Base-by-base conservation (phyloP, 2,329 filamentous ascomycete species). In the Incumbomyces delicatus region DNA sequence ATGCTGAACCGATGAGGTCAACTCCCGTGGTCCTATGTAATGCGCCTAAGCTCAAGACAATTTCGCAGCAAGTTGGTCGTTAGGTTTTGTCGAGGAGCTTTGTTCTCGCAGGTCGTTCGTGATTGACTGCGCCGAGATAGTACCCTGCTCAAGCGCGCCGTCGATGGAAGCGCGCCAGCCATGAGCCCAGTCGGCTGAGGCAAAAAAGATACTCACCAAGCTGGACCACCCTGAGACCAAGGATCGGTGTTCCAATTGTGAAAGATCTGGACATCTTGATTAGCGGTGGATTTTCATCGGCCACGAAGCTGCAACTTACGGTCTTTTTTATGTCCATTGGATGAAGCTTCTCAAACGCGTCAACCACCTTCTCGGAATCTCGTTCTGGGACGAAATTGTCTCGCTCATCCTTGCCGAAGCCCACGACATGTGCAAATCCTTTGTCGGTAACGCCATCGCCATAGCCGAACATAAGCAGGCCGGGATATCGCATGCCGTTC, bases 211-310 rank as follows among this genome's bases (percentile, higher is more conserved):
- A n/a, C n/a, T n/a, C 46, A 61, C 46, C 46, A 57, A 2, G 33
- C 33, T 4, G 33, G 33, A 17, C 33, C 33, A 17, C 33, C 33
- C 16, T 17, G 33, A 4, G 33, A 35, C 33, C 41, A 48, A 18
- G 46, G 46, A 37, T 74, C 70, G 39, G 66, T 67, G 11, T 58
- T 63, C 71, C 71, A 74, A 45, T 73, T 72, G 37, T 74, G 70
- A 33, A 72, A 73, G 0, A 72, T 66, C 60, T 60, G 30, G 13
- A 12, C 16, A 35, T 35, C 12, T 17, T 12, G 12, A 35, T 35
- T 35, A 35, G 33, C 4, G 4, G 12, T 11, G 6, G 6, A 17
- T 12, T 17, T n/a, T 11, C 5, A 17, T 17, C 33, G 33, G 12
- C 6, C 4, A 4, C 16, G 4, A 11, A 6, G 16, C 36, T 13